phyloP scores from a whole-genome alignment of 305 asterid genomes.

The Fraxinus greggii region DNA sequence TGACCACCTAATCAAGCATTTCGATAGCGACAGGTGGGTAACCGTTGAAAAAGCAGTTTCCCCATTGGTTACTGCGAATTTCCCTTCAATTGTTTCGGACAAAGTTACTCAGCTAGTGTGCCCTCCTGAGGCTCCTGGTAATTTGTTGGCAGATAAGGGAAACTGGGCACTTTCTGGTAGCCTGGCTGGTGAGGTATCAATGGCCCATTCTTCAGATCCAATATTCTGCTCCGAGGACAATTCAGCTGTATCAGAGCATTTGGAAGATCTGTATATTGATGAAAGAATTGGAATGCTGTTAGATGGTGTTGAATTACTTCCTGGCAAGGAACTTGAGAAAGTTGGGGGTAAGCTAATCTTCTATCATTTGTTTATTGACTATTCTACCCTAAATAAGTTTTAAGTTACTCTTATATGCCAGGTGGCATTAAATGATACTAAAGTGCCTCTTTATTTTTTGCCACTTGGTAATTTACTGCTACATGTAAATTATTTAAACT shows the following conservation, averaged over 20 bases:
- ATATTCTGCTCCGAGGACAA: conserved; percentile 32
- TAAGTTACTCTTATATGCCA: conserved; percentile 16
- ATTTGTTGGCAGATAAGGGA: conserved; percentile 66
- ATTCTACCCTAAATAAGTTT: background rate
- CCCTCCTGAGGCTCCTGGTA: conserved; percentile 99
- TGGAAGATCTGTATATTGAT: conserved; percentile 59
- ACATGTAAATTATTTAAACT: background rate
- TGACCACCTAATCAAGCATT: conserved; percentile 88
- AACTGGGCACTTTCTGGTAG: conserved; percentile 37
- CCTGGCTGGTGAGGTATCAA: conserved; percentile 37
- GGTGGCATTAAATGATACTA: conserved; percentile 14
- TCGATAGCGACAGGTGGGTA: conserved; percentile 88
- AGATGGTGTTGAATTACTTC: conserved; percentile 54
- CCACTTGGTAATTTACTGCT: background rate
- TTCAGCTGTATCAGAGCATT: conserved; percentile 33
- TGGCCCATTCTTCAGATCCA: conserved; percentile 31
- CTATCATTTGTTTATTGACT: conserved; percentile 2
- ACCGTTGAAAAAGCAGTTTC: conserved; percentile 96
- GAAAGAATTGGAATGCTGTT: conserved; percentile 73
- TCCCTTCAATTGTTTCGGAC: conserved; percentile 74
- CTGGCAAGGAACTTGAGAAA: conserved; percentile 83
- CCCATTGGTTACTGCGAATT: conserved; percentile 61
- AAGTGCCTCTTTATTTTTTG: conserved; percentile 16
- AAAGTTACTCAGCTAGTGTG: conserved; percentile 75
- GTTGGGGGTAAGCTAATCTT: conserved; percentile 58